Percentiles rank a stretch among this genome's conserved stretches.
Conservation (phyloP, 2,329 filamentous ascomycete species). For the Aspergillus glaucus region DNA sequence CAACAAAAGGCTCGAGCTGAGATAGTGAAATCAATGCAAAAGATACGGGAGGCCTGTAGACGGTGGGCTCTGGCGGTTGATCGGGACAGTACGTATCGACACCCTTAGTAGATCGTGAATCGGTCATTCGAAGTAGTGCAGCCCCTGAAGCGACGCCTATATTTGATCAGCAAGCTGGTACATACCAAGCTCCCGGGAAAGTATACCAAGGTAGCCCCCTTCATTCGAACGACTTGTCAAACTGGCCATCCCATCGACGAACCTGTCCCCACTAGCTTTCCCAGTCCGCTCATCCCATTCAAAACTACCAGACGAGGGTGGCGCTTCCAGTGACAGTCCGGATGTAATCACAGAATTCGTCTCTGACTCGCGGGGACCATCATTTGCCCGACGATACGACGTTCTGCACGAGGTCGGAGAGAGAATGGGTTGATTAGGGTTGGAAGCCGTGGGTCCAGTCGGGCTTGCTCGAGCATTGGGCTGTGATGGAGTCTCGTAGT, state of each 20-base stretch:
- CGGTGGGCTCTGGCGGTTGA: background rate
- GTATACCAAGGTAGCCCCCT: slow-evolving; percentile 11
- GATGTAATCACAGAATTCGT: slow-evolving; percentile 1
- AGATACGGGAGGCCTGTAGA: slow-evolving; percentile 1
- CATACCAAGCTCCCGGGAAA: background rate
- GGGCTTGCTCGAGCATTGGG: background rate
- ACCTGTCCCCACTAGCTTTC: slow-evolving; percentile 4
- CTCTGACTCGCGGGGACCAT: background rate
- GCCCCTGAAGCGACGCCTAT: slow-evolving; percentile 12
- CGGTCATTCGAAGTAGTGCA: slow-evolving; percentile 10
- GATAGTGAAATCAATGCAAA: slow-evolving; percentile 4
- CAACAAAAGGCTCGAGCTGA: slow-evolving; percentile 15
- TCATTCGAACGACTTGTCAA: slow-evolving; percentile 8
- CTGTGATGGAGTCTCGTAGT: background rate
- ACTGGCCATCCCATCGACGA: slow-evolving; percentile 14
- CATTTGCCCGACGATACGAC: background rate
- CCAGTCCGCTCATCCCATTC: slow-evolving; percentile 14
- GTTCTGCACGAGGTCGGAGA: background rate
- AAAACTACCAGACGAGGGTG: slow-evolving; percentile 28
- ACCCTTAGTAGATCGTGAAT: slow-evolving; percentile 2
- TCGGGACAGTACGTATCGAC: background rate
- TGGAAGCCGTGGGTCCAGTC: background rate
- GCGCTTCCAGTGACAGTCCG: slow-evolving; percentile 3
- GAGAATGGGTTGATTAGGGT: background rate
- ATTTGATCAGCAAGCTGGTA: background rate